phyloP scores from a whole-genome alignment of 129 eudicot genomes.

The Flaveria ramosissima region DNA sequence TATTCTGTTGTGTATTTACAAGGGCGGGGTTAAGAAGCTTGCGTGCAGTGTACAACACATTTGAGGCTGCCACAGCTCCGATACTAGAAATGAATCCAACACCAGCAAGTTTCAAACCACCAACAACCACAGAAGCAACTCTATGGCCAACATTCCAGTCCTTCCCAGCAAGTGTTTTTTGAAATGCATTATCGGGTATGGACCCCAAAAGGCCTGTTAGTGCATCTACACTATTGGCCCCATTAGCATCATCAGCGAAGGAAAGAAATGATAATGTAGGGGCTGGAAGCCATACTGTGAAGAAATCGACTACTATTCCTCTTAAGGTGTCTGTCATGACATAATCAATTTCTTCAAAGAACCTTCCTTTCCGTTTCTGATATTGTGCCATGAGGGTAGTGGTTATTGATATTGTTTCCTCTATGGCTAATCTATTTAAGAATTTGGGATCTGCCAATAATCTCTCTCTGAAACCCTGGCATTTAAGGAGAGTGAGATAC shows the following conservation, averaged over 20 bases:
- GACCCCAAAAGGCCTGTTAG: conserved; percentile 82
- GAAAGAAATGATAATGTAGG: conserved; percentile 88
- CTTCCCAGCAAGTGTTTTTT: conserved; percentile 77
- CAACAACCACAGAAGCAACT: conserved; percentile 81
- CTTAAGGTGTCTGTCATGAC: conserved; percentile 80
- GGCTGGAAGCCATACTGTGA: conserved; percentile 99
- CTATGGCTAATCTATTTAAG: conserved; percentile 84
- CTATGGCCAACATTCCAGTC: conserved; percentile 83
- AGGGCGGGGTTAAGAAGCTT: conserved; percentile 62
- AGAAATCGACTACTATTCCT: conserved; percentile 91
- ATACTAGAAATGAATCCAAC: conserved; percentile 94
- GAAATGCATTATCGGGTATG: conserved; percentile 98
- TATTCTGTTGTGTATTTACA: conserved; percentile 43
- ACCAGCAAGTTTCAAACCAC: conserved; percentile 86
- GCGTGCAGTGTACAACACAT: conserved; percentile 54
- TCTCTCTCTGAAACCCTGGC: conserved; percentile 97
- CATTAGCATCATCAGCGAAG: conserved; percentile 47
- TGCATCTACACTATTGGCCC: conserved; percentile 62
- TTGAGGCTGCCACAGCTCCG: conserved; percentile 93
- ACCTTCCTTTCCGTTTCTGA: conserved; percentile 84
- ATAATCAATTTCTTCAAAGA: conserved; percentile 89
- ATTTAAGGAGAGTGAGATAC: conserved; percentile 16
- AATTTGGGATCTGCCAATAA: conserved; percentile 93
- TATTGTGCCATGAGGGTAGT: conserved; percentile 91
- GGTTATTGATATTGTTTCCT: conserved; percentile 89